A percentile compares a stretch with the other conserved stretches of the same genome.
These are phyloP conservation scores for Tritrichomonas musculus DNA, from an alignment of 208 protist species.

Conservation along the genomic window DNA sequence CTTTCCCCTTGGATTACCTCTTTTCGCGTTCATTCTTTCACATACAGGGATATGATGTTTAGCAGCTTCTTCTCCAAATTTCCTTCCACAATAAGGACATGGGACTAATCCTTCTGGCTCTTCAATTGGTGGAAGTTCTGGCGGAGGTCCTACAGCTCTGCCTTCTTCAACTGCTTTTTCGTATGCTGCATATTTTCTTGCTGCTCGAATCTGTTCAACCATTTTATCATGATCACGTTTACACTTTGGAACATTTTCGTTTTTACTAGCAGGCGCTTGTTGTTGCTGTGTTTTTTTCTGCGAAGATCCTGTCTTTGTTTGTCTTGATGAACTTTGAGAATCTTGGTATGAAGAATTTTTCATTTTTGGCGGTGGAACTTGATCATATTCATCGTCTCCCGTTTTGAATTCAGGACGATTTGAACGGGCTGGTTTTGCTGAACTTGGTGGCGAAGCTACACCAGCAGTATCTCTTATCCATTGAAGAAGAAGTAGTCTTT, in stretches of 20 bases:
- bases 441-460: not conserved
- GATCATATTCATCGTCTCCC: not conserved
- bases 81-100: not conserved
- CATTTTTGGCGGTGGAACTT: not conserved
- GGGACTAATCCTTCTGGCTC: not conserved
- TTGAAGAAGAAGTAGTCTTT: not conserved
- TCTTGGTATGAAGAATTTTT: too few species aligned
- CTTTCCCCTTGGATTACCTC: not conserved
- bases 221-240: slow-evolving; percentile 8
- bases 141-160: not conserved
- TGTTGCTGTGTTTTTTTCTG: not conserved
- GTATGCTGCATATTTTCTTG: not conserved
- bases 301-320: not conserved
- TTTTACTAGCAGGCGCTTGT: not conserved
- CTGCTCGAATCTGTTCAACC: not conserved
- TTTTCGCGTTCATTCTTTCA: not conserved
- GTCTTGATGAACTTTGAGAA: not conserved
- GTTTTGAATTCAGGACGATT: not conserved
- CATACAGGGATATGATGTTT: not conserved
- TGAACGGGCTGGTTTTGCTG: not conserved
- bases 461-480: not conserved
- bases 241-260: not conserved
- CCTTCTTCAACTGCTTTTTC: slow-evolving; percentile 28
- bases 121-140: slow-evolving; percentile 24
- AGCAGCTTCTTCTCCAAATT: not conserved